Conservation (phyloP, 192 early-diverging fungal species). For the Coemansia sp. region DNA sequence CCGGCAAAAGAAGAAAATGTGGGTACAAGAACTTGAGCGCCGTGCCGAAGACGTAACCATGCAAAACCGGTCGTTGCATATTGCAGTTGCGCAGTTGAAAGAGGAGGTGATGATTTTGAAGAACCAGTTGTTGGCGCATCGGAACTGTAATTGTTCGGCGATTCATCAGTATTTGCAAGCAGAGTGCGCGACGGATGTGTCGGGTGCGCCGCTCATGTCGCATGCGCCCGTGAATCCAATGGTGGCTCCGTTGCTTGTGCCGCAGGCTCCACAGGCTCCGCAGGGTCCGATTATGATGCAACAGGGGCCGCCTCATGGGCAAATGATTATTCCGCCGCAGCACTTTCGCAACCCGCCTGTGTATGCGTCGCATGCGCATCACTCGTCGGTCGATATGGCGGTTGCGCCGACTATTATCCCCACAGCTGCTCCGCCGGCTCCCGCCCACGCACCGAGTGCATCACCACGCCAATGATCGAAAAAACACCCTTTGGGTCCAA, state of each 20-base stretch:
- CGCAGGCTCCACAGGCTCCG: conserved; percentile 1
- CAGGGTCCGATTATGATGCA: conserved; percentile 7
- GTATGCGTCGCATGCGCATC: conserved; percentile 10
- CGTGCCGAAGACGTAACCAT: conserved; percentile 58
- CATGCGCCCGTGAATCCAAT: conserved; percentile 12
- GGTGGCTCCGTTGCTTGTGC: conserved; percentile 18
- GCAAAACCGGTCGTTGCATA: conserved; percentile 49
- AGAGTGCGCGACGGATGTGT: conserved; percentile 8
- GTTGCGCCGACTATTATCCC: not conserved
- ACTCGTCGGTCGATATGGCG: conserved; percentile 24
- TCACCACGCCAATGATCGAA: not conserved
- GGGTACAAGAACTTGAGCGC: conserved; percentile 77
- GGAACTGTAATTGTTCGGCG: conserved; percentile 52
- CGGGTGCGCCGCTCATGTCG: conserved; percentile 18
- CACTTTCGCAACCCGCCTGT: conserved; percentile 2
- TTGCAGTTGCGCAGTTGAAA: conserved; percentile 47
- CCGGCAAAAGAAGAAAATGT: conserved; percentile 90
- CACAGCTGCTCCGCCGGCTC: not conserved
- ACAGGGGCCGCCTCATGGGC: not conserved
- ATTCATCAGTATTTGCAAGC: conserved; percentile 57
- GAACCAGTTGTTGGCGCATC: conserved; percentile 56
- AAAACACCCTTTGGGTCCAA: no score
- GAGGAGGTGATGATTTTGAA: conserved; percentile 55
- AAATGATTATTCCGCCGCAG: conserved; percentile 13
- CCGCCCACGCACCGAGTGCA: not conserved